Evolutionary conservation across 2,329 filamentous ascomycete genomes (phyloP), one percentile per base, ranked within the genome.

Genomic region (Talaromyces atroroseus): DNA sequence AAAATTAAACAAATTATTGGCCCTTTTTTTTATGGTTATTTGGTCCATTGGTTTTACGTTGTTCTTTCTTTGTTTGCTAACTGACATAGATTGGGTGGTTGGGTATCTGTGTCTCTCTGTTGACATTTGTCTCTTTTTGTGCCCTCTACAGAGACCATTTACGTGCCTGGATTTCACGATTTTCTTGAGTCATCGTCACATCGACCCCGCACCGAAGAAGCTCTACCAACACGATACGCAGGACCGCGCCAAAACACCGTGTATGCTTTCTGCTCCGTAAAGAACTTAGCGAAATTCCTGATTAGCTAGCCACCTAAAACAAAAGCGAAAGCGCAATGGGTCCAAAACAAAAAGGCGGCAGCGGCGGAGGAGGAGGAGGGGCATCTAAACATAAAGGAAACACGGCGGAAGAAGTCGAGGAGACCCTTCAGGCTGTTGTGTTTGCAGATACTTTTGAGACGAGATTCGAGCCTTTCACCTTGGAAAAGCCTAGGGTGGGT

Each of bases 391-490:
- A 67, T 44, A 69, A 69, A 59, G 65, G 64, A 3, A 60, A 72
- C 45, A 71, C 72, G 34, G 78, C 84, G 42, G 83, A 85, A 60
- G 79, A 83, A 67, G 78, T 80, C 58, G 82, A 85, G 62, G 82
- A 86, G 61, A 79, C 81, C 16, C 74, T 87, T 32, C 83, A 85
- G 74, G 84, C 84, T 48, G 82, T 86, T 58, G 80, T 83, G 73
- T 60, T 99, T 62, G 89, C 92, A 62, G 94, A 99, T 78, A 92
- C 90, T 1, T 99, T 95, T 71, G 92, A 97, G 73, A 91, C 90
- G 49, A 82, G 90, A 71, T 99, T 95, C 75, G 84, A 82, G 64
- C 94, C 94, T 0, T 94, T 97, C 68, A 92, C 91, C 0, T 77
- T 95, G 57, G 89, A 96, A 70, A 88, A 83, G 63, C 94, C 94